These are phyloP conservation scores for Ambrosia hybrid DNA, from an alignment of 140 eudicot species.

Conservation along the genomic window DNA sequence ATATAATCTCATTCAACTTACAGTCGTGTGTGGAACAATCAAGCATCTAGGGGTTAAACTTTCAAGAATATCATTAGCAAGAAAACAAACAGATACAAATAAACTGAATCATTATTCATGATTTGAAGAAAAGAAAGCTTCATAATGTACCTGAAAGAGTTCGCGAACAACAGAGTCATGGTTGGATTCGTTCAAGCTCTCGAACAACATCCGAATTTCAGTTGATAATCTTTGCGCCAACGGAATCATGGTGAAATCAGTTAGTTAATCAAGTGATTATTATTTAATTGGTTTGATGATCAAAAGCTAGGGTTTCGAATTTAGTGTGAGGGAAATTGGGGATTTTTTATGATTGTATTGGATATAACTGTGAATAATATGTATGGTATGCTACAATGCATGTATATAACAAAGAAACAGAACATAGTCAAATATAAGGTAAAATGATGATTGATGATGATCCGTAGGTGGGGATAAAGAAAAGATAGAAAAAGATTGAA, in stretches of 20 bases:
- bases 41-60: no score
- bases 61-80: no score
- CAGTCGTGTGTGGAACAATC: no score
- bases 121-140: neutral
- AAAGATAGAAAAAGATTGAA: no score
- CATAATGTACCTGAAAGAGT: constrained; percentile 54
- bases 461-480: no score
- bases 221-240: constrained; percentile 45
- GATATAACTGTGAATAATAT: no score
- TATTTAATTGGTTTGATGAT: constrained; percentile 1
- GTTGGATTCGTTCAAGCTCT: constrained; percentile 68
- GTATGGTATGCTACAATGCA: no score
- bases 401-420: no score
- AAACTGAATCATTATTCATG: constrained; percentile 12
- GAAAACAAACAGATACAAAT: no score
- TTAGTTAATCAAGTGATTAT: neutral
- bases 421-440: no score
- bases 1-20: constrained; percentile 4
- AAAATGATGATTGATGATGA: no score
- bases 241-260: constrained; percentile 54
- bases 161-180: constrained; percentile 60
- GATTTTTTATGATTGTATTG: no score
- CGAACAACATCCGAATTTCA: constrained; percentile 60
- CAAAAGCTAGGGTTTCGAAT: constrained; percentile 47
- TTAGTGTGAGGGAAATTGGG: constrained; percentile 30